A percentile compares a stretch with the other conserved stretches of the same genome.
Conservation (phyloP, 768 basidiomycete genomes). For the Boletus speciosus region DNA sequence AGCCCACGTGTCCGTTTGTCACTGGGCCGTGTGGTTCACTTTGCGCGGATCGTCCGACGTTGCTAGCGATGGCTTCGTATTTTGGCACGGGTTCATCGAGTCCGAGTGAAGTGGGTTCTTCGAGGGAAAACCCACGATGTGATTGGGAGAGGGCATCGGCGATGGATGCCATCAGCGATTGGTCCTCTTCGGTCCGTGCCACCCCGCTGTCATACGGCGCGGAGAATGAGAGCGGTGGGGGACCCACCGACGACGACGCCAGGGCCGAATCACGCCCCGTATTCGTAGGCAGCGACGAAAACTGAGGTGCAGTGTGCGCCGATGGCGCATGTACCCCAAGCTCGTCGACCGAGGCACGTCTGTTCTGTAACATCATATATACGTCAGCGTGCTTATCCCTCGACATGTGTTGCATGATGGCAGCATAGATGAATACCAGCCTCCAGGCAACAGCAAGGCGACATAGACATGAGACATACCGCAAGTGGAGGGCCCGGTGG, state of each 20-base stretch:
- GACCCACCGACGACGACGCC: constrained; percentile 8
- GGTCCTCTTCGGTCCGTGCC: constrained; percentile 20
- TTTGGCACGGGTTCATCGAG: constrained; percentile 36
- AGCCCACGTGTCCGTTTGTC: constrained; percentile 13
- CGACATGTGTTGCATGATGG: constrained; percentile 11
- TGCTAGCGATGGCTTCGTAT: constrained; percentile 30
- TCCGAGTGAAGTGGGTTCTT: constrained; percentile 20
- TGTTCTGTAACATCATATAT: constrained; percentile 8
- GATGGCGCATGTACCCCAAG: constrained; percentile 18
- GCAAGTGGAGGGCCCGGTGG: constrained; percentile 11
- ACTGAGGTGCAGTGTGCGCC: constrained; percentile 32
- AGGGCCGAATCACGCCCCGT: constrained; percentile 34
- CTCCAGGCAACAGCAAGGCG: constrained; percentile 21
- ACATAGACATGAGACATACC: constrained; percentile 15
- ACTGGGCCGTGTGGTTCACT: constrained; percentile 20
- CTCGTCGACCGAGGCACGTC: constrained; percentile 26
- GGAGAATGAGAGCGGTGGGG: constrained; percentile 5
- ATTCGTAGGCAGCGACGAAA: constrained; percentile 62
- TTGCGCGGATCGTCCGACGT: not conserved
- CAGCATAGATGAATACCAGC: constrained; percentile 7
- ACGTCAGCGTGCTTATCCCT: constrained; percentile 11
- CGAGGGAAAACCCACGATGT: constrained; percentile 24
- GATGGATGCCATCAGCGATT: constrained; percentile 38
- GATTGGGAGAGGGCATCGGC: constrained; percentile 34
- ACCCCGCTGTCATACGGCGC: constrained; percentile 6